Evolutionary conservation across 2,329 filamentous ascomycete genomes (phyloP), one percentile per base, ranked within the genome.

Genomic region (Diaporthe sp.): DNA sequence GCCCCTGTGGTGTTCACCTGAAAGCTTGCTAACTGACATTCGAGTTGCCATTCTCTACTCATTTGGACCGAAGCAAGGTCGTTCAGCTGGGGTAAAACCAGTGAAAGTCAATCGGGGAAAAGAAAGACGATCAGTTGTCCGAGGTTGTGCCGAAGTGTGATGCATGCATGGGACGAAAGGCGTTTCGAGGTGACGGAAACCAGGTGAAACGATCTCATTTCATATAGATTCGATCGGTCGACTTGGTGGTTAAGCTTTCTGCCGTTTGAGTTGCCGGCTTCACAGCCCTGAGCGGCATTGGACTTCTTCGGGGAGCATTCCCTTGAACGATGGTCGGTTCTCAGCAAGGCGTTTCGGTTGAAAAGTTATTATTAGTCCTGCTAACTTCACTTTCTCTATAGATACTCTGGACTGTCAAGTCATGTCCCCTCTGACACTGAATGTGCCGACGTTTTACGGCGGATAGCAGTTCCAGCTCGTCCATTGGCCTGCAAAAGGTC

Each of bases 141-240:
- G 61, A n/a, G 61, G 42, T 34, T 34, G 42, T 67, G 28, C 61
- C 42, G 42, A 49, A 49, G 28, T 34, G 39, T 42, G 28, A 46
- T 49, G 9, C 17, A 22, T 31, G 25, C 42, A 49, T 49, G 28
- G 61, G 42, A 67, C 28, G 42, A 49, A 67, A 34, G 17, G 25
- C 15, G 61, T 67, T 67, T 67, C 25, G 28, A 17, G 17, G 42
- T 22, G 28, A 67, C 13, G 10, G 31, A n/a, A n/a, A 9, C 42
- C 42, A 67, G 46, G 61, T 67, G 61, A 67, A 67, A 67, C 61
- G 3, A 34, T 49, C 42, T 17, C 44, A 67, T n/a, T 19, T 7
- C 61, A 67, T 19, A 12, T 4, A n/a, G 8, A 15, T 34, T 22
- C 15, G 39, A 67, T 34, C 19, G 15, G 25, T 22, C n/a, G 17